phyloP scores from a whole-genome alignment of 2,329 filamentous ascomycete genomes.

The Trichoderma simmonsii region DNA sequence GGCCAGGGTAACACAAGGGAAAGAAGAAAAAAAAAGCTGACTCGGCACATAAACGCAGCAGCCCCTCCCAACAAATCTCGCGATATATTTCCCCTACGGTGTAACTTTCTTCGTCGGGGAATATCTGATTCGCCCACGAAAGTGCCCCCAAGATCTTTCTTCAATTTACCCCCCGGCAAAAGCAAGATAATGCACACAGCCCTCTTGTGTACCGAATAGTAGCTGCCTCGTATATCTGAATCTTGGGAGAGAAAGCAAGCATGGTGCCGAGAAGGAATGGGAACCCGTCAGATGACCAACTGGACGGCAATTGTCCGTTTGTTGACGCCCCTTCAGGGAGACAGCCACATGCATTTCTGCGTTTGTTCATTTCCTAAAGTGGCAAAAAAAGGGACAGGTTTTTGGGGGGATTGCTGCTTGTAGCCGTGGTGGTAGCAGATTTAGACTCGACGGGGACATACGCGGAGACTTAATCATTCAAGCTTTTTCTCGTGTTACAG shows the following conservation, averaged over 20 bases:
- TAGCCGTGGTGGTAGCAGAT: background rate
- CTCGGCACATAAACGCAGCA: background rate
- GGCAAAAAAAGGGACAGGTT: background rate
- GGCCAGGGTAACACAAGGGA: background rate
- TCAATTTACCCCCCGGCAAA: background rate
- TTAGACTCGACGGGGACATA: background rate
- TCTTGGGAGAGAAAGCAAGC: too few relatives aligned
- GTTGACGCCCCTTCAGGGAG: background rate
- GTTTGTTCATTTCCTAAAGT: background rate
- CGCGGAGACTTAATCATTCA: background rate
- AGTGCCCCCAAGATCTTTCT: background rate
- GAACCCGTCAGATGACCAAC: background rate
- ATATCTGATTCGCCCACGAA: background rate
- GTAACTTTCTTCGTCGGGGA: background rate
- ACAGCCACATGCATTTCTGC: background rate
- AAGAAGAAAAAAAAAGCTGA: background rate
- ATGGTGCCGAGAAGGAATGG: too few relatives aligned
- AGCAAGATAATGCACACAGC: too few relatives aligned
- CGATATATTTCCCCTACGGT: background rate
- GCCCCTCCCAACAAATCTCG: background rate
- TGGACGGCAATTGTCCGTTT: background rate
- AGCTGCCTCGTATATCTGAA: too few relatives aligned
- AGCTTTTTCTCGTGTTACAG: background rate
- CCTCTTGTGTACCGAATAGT: too few relatives aligned
- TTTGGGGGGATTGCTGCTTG: background rate